Base-by-base conservation (phyloP, 1,284 basidiomycete genomes). In the Apiotrichum montevideense region DNA sequence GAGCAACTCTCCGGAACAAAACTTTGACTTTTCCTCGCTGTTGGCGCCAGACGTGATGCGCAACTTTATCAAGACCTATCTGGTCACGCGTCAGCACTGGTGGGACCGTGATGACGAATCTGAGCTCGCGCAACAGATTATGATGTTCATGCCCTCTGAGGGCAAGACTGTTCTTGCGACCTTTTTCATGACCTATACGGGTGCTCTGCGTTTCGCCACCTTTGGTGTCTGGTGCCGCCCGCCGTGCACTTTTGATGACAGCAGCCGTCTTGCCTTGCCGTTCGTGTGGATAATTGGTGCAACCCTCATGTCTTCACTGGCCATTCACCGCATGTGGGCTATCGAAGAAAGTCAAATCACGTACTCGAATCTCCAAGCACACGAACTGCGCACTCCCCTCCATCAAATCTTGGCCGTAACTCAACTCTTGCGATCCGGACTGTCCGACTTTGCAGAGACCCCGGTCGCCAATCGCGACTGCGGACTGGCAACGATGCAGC, bases 371-470 rank as follows among this genome's bases (percentile, higher is more conserved):
- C 63, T 75, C 1, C 73, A 75, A 34, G 71, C 71, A 6, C 74
- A 76, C 58, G 73, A 76, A 54, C 62, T 76, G n/a, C 66, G 74
- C 2, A 76, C 74, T 2, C 74, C 74, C 0, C 54, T 75, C 13
- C 74, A 76, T 60, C 74, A 76, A 56, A 73, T 76, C 48, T 64
- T 73, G 9, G 73, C 73, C 14, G 71, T 75, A 46, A 72, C 74
- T 7, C 68, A 70, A 56, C 58, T 76, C 0, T 63, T 76, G 2
- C 70, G 73, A 29, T 66, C 71, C 1, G 62, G 62, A 11, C 66
- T 76, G 56, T 60, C 59, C 7, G 74, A 74, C 46, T 59, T 73
- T 11, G 71, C 69, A 15, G 67, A 68, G 10, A 50, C 64, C 5
- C 62, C 63, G 0, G 46, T 14, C 3, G 32, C 37, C 14, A 37